A percentile compares a stretch with the other conserved stretches of the same genome.
Conservation (phyloP, 1,139 yeast species). For the Suhomyces bolitotheri region DNA sequence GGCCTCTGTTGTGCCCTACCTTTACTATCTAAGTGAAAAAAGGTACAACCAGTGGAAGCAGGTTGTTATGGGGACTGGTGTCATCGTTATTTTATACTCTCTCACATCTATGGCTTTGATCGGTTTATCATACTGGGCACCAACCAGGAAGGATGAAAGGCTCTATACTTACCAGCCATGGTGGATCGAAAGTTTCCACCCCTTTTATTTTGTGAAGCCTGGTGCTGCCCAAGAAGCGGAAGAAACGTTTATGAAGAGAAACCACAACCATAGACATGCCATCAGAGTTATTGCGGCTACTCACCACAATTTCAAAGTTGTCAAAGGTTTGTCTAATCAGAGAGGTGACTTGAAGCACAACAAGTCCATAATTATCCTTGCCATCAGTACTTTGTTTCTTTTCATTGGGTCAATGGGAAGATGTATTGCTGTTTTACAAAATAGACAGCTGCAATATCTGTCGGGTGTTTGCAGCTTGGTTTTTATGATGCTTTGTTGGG, state of each 20-base stretch:
- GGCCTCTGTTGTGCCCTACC: slow-evolving; percentile 65
- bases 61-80: slow-evolving; percentile 58
- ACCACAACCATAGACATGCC: slow-evolving; percentile 52
- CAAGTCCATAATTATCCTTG: slow-evolving; percentile 47
- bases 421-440: slow-evolving; percentile 54
- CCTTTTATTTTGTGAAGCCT: slow-evolving; percentile 54
- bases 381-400: slow-evolving; percentile 52
- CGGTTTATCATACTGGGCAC: slow-evolving; percentile 53
- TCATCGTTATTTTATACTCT: slow-evolving; percentile 60
- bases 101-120: slow-evolving; percentile 54
- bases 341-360: slow-evolving; percentile 54
- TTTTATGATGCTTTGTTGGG: slow-evolving; percentile 69
- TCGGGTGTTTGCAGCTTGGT: slow-evolving; percentile 37
- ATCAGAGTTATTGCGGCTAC: slow-evolving; percentile 51
- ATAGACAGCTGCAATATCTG: slow-evolving; percentile 10
- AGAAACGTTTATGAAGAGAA: slow-evolving; percentile 50
- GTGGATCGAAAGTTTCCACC: slow-evolving; percentile 69
- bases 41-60: slow-evolving; percentile 53
- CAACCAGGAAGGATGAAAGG: slow-evolving; percentile 55
- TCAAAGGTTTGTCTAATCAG: slow-evolving; percentile 44
- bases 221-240: slow-evolving; percentile 53
- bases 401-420: slow-evolving; percentile 61
- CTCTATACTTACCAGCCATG: slow-evolving; percentile 70
- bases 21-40: slow-evolving; percentile 51
- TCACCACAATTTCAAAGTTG: slow-evolving; percentile 44